Evolutionary conservation across 169 alveolate genomes (phyloP), one percentile per base, ranked within the genome.

Genomic region (Eimeria maxima): DNA sequence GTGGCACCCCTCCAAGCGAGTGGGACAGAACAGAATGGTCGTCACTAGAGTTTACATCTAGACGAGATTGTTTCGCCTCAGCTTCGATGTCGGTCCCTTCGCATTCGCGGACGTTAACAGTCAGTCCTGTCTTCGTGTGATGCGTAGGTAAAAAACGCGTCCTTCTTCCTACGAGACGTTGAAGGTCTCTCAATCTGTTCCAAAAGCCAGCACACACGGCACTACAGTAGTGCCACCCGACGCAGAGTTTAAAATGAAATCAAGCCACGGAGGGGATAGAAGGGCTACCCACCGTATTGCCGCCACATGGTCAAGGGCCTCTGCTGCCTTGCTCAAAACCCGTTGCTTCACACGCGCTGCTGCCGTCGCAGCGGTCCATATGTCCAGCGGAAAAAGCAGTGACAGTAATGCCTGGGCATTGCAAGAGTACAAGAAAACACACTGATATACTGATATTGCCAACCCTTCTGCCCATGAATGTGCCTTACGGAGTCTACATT

Each of bases 261-360:
- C 44, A 5, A 27, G 27, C 53, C 67, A 33, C 38, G 38, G 38
- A 33, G 38, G 38, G 38, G 38, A 33, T 27, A 42, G 74, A 7
- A 24, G 76, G 55, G 47, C 0, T 83, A 47, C 94, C 38, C 45
- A 87, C 94, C 94, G 63, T 81, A 87, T 45, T 38, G 94, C 94
- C 44, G 94, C 83, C 65, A 87, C 94, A 16, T 65, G 69, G 44
- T 87, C 94, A 60, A 87, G 94, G 60, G 60, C 27, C 20, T 87
- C 94, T 33, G 83, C 83, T 87, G 94, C 94, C 81, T 87, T 87
- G 94, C 94, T 44, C 47, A 87, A 65, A 24, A 53, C 38, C 33
- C 94, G 80, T 18, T 63, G 94, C 83, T 63, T 60, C 57, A 45
- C 6, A 7, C 94, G 94, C 65, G 47, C 94, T 18, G 83, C 38